Base-by-base conservation (phyloP, 208 protist genomes). In the Naegleria fowleri region DNA sequence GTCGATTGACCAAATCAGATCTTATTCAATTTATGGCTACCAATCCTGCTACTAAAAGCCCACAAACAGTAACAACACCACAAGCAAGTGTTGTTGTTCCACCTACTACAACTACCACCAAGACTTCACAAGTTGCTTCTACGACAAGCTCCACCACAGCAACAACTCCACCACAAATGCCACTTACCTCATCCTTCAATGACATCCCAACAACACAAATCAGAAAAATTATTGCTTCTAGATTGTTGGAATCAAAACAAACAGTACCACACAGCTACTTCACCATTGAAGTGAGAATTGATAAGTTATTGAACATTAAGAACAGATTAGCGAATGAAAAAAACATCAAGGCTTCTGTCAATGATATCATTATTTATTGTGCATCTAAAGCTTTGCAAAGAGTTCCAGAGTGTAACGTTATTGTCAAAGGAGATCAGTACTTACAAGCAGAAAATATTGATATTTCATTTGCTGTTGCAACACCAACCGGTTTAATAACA, bases 221-320 rank as follows among this genome's bases (percentile, higher is more conserved):
- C 93, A 95, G 97, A 48, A 90, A 94, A 36, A 96, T 98, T 58
- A 99, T 98, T 89, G 98, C 98, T 48, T 93, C 95, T 91, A 95
- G 97, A 59, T 95, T 99, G 84, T 94, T 95, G 67, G 95, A 98
- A 95, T 98, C 97, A 79, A 99, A 99, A 95, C 96, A 97, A 92
- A 96, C 96, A 2, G 95, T 99, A 36, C 98, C 98, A 83, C 98
- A 99, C 94, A 98, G 96, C 94, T 99, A 98, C 93, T 93, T 98
- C 90, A 97, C 97, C 55, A 95, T 98, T 91, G 97, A 97, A 76
- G 97, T 96, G 93, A 92, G 93, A 90, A 93, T 97, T 22, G 98
- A 98, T 92, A 96, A 97, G 85, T 94, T 98, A 91, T 92, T 98
- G 91, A 94, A 94, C 15, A 93, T 98, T 43, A 95, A 97, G 86